Conservation (phyloP, 2,329 filamentous ascomycete genomes). For the Lachnellula suecica region DNA sequence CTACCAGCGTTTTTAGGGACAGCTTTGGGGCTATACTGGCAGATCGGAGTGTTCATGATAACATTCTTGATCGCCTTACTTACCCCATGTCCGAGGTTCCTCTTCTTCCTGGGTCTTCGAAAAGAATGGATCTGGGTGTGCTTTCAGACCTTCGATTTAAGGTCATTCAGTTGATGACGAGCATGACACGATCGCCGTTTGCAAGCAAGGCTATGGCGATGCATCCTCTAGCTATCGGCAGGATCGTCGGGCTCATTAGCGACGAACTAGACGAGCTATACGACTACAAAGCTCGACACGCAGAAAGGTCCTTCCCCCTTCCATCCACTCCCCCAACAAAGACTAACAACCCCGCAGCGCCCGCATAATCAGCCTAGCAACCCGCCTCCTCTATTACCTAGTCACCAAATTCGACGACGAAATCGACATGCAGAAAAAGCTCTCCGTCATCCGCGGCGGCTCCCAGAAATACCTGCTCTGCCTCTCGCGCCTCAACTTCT, state of each 20-base stretch:
- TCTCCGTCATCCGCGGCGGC: constrained; percentile 68
- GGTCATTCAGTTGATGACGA: constrained; percentile 52
- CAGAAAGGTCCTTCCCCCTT: constrained; percentile 38
- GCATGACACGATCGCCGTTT: constrained; percentile 61
- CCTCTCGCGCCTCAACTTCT: constrained; percentile 82
- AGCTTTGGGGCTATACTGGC: constrained; percentile 66
- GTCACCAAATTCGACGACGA: constrained; percentile 58
- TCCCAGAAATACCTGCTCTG: constrained; percentile 80
- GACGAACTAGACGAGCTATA: constrained; percentile 67
- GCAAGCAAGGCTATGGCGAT: constrained; percentile 64
- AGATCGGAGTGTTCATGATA: constrained; percentile 36
- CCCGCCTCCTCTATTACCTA: constrained; percentile 60
- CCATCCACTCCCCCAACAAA: background rate
- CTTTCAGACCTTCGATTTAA: constrained; percentile 30
- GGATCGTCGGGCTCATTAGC: constrained; percentile 73
- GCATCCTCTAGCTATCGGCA: constrained; percentile 69
- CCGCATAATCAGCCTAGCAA: constrained; percentile 56
- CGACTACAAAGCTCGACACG: constrained; percentile 37
- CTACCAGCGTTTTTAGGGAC: constrained; percentile 60
- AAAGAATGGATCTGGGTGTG: constrained; percentile 23
- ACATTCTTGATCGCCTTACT: constrained; percentile 38
- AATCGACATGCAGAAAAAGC: constrained; percentile 69
- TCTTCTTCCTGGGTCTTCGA: constrained; percentile 24
- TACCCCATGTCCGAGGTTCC: constrained; percentile 45
- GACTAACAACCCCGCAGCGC: constrained; percentile 28